phyloP scores from a whole-genome alignment of 352 stramenopile species.

The Phytophthora capsici region DNA sequence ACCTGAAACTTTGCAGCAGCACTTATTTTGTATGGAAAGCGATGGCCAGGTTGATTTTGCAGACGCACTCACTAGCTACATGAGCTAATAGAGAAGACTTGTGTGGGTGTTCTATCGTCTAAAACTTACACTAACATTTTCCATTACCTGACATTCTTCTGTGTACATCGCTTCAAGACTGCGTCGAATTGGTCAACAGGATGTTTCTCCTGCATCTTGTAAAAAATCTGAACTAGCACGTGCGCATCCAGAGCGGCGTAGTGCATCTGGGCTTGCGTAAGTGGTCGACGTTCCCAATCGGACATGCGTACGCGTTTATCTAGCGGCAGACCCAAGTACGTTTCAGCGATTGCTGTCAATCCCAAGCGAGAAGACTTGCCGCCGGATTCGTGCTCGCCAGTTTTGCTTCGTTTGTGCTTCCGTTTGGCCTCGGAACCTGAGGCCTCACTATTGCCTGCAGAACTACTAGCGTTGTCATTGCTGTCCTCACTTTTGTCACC shows the following conservation, averaged over 20 bases:
- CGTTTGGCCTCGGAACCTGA: constrained; percentile 13
- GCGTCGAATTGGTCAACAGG: constrained; percentile 34
- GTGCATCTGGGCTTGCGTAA: constrained; percentile 67
- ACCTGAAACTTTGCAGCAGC: constrained; percentile 70
- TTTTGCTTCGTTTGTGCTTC: constrained; percentile 38
- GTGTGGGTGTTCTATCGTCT: neutral
- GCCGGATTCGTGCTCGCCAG: constrained; percentile 5
- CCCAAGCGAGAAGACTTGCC: constrained; percentile 40
- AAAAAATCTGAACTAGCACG: constrained; percentile 67
- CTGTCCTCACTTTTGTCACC: constrained; percentile 4
- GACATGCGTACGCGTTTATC: constrained; percentile 81
- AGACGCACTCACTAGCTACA: constrained; percentile 76
- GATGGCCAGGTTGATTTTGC: constrained; percentile 66
- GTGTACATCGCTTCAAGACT: constrained; percentile 44
- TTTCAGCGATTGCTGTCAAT: constrained; percentile 55
- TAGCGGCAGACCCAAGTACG: constrained; percentile 68
- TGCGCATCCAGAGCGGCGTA: constrained; percentile 79
- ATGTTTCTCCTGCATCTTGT: constrained; percentile 56
- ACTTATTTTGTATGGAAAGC: constrained; percentile 63
- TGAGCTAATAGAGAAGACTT: constrained; percentile 57
- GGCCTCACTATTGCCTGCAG: constrained; percentile 8
- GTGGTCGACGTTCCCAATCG: constrained; percentile 74
- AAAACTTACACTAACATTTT: neutral
- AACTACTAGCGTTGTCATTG: constrained; percentile 12
- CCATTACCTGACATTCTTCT: constrained; percentile 48